These are phyloP conservation scores for Eimeria sp. DNA, from an alignment of 169 alveolate species.

Conservation along the genomic window DNA sequence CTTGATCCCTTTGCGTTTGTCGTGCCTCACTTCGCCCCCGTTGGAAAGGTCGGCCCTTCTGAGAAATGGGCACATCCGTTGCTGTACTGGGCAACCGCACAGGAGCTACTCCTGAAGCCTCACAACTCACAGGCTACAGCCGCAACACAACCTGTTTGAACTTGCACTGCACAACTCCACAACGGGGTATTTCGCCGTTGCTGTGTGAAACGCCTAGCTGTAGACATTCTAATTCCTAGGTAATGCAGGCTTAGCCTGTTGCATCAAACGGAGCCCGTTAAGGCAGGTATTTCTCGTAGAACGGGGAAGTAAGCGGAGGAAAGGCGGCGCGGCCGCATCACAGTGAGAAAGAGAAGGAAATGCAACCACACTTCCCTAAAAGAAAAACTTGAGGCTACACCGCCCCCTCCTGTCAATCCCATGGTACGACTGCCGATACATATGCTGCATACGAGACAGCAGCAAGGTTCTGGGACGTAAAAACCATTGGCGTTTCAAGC, in stretches of 20 bases:
- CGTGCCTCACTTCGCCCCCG: not conserved
- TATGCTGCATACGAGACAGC: conserved; percentile 40
- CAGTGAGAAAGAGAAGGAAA: not conserved
- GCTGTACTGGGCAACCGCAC: not conserved
- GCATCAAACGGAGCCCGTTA: not conserved
- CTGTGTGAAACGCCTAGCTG: not conserved
- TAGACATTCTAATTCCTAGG: not conserved
- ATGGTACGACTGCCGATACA: conserved; percentile 44
- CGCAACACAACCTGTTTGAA: not conserved
- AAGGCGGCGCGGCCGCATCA: not conserved
- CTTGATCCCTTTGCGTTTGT: not conserved
- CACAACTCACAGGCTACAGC: not conserved
- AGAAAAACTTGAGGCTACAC: not conserved
- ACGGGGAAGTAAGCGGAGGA: not conserved
- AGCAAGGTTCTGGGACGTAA: conserved; percentile 54
- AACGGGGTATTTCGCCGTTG: not conserved
- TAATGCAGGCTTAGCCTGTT: not conserved
- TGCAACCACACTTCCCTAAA: not conserved
- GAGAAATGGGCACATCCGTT: conserved; percentile 7
- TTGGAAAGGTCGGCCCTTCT: not conserved
- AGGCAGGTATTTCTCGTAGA: not conserved
- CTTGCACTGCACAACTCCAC: not conserved
- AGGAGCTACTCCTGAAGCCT: conserved; percentile 46
- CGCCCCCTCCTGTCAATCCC: conserved; percentile 2
- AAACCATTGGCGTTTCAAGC: not conserved